These are phyloP conservation scores for Fusarium sp. DNA, from an alignment of 2,329 filamentous ascomycete genomes.

Conservation along the genomic window DNA sequence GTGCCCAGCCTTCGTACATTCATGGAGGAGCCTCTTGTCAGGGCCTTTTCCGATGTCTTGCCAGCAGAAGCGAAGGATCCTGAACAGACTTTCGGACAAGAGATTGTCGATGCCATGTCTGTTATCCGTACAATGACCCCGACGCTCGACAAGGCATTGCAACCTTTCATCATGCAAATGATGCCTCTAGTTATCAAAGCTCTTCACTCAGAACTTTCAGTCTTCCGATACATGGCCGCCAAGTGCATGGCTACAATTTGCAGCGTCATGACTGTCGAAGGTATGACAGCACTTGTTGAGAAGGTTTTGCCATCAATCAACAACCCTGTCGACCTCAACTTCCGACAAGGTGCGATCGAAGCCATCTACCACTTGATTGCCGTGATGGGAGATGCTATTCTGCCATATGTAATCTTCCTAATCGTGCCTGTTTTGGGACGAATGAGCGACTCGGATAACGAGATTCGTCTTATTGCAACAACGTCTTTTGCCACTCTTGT, in stretches of 20 bases:
- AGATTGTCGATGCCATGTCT: slow-evolving; percentile 93
- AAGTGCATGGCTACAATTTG: slow-evolving; percentile 98
- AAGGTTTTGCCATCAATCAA: slow-evolving; percentile 91
- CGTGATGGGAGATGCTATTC: slow-evolving; percentile 95
- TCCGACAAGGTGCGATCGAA: slow-evolving; percentile 93
- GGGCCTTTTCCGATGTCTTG: slow-evolving; percentile 78
- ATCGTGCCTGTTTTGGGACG: slow-evolving; percentile 96
- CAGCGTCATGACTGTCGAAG: slow-evolving; percentile 93
- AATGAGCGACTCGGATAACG: slow-evolving; percentile 98
- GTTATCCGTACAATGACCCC: slow-evolving; percentile 92
- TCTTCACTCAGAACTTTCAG: slow-evolving; percentile 86
- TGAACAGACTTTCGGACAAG: slow-evolving; percentile 83
- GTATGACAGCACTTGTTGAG: slow-evolving; percentile 95
- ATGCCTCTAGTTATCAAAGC: slow-evolving; percentile 89
- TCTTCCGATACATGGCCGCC: slow-evolving; percentile 95
- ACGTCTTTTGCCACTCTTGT: slow-evolving; percentile 97
- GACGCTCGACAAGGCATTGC: slow-evolving; percentile 81
- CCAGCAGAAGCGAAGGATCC: slow-evolving; percentile 80
- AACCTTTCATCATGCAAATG: slow-evolving; percentile 84
- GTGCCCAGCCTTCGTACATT: slow-evolving; percentile 84
- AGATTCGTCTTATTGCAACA: slow-evolving; percentile 92
- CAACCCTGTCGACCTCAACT: slow-evolving; percentile 88
- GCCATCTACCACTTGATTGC: slow-evolving; percentile 97
- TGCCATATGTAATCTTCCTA: slow-evolving; percentile 98
- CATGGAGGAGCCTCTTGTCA: slow-evolving; percentile 83